Base-by-base conservation (phyloP, 805 yeast species). In the Metschnikowia shivogae region DNA sequence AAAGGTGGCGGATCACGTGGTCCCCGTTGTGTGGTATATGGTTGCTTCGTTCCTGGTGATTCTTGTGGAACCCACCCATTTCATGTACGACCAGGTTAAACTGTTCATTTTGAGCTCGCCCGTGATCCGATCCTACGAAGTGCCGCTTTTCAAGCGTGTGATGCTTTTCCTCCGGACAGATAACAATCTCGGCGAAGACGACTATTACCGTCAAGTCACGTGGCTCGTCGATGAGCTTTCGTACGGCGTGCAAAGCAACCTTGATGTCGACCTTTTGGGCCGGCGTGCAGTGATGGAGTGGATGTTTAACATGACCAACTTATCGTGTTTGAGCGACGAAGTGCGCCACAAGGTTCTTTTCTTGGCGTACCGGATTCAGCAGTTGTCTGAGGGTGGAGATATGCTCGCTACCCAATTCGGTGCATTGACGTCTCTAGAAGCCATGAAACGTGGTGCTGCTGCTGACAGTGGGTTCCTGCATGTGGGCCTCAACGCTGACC, bases 11-110 rank as follows among this genome's bases (percentile, higher is more conserved):
- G 56, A 54, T 33, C 57, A 53, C 32, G 34, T 39, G 29, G 45
- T 43, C 3, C 45, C 56, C 1, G 7, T 54, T 13, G 67, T 82
- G n/a, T 77, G 84, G 64, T 65, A 71, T 13, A 59, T 80, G 44
- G 62, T 82, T 33, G 76, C 88, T 0, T 73, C 77, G 42, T 59
- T 89, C 32, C 65, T 80, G 4, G 76, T 79, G 3, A 68, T 87
- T 1, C 60, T 87, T 46, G 61, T 72, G 5, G 80, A 82, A 49
- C 96, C 97, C 0, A 79, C 82, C 0, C 92, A 87, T 50, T 75
- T 73, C 54, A 61, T 92, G 17, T 86, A 84, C 61, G 96, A 89
- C 50, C 79, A 80, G 52, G 78, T 80, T 0, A 79, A 73, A 54
- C 76, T 83, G 47, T 88, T 81, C 74, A 71, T 89, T 9, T 65